Conservation (phyloP, 345 rosid genomes). For the Populus ilicifolia region DNA sequence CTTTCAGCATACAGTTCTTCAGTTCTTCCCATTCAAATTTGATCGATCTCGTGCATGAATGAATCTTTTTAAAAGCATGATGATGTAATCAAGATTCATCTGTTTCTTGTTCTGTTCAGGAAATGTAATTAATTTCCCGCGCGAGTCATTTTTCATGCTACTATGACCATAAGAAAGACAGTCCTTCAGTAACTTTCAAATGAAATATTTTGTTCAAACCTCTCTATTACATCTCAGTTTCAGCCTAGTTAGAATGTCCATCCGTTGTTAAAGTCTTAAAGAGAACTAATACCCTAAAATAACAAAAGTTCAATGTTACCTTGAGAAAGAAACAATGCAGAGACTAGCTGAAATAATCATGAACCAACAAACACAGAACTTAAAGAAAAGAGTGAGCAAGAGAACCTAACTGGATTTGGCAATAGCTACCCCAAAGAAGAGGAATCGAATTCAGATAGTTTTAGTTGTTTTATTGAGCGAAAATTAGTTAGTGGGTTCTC, state of each 20-base stretch:
- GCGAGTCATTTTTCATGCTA: not conserved
- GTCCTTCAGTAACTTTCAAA: not conserved
- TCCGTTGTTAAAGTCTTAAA: not conserved
- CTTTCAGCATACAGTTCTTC: not conserved
- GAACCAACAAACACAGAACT: not conserved
- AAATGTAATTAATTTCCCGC: not conserved
- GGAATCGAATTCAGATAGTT: not conserved
- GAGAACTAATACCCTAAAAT: not conserved
- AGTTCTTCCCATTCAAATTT: not conserved
- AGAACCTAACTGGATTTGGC: not conserved
- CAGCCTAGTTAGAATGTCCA: not conserved
- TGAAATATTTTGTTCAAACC: not conserved
- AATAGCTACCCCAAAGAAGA: not conserved
- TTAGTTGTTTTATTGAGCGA: not conserved
- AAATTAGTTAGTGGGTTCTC: not conserved
- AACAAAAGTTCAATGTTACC: not conserved
- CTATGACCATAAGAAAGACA: not conserved
- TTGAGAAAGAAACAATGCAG: not conserved
- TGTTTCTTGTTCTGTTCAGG: too few relatives aligned
- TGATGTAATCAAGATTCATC: too few relatives aligned
- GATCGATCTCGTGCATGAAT: not conserved
- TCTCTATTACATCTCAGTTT: not conserved
- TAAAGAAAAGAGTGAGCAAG: not conserved
- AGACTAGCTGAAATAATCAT: not conserved
- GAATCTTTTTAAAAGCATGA: not conserved